These are phyloP conservation scores for Gossypium australe DNA, from an alignment of 345 rosid genomes.

Conservation along the genomic window DNA sequence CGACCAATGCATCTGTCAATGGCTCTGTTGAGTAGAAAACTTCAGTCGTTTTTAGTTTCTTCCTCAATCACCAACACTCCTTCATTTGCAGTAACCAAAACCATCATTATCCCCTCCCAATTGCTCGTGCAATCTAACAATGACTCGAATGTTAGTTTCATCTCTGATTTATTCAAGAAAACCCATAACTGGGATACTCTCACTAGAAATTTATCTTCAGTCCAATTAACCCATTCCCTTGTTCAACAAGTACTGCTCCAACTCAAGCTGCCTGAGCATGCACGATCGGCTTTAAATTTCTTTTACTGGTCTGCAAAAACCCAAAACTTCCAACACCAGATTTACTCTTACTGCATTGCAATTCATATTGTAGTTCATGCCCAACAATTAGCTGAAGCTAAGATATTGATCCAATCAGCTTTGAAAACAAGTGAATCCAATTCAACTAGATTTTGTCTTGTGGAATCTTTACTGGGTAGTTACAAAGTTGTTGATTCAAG, in stretches of 20 bases:
- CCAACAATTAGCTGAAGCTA: conserved; percentile 54
- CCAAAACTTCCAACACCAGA: conserved; percentile 39
- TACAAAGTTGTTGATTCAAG: conserved; percentile 36
- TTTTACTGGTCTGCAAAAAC: conserved; percentile 68
- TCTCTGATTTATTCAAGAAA: conserved; percentile 35
- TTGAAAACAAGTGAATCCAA: conserved; percentile 24
- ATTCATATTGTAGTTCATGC: conserved; percentile 57
- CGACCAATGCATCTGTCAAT: not conserved
- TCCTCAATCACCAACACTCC: not conserved
- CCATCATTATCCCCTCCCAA: conserved; percentile 7
- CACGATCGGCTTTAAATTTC: conserved; percentile 63
- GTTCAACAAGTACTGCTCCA: conserved; percentile 47
- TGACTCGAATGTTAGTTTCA: conserved; percentile 18
- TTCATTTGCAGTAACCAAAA: not conserved
- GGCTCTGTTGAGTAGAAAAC: conserved; percentile 2
- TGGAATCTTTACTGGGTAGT: conserved; percentile 44
- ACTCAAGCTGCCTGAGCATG: conserved; percentile 54
- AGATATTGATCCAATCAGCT: conserved; percentile 52
- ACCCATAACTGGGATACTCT: conserved; percentile 56
- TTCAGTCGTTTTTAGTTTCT: not conserved
- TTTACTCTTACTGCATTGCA: conserved; percentile 44
- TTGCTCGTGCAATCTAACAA: conserved; percentile 9
- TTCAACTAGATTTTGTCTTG: conserved; percentile 25
- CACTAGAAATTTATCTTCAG: conserved; percentile 29
- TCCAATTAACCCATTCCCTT: conserved; percentile 34